Conservation (phyloP, 106 monocot genomes). For the Posidonia australis region DNA sequence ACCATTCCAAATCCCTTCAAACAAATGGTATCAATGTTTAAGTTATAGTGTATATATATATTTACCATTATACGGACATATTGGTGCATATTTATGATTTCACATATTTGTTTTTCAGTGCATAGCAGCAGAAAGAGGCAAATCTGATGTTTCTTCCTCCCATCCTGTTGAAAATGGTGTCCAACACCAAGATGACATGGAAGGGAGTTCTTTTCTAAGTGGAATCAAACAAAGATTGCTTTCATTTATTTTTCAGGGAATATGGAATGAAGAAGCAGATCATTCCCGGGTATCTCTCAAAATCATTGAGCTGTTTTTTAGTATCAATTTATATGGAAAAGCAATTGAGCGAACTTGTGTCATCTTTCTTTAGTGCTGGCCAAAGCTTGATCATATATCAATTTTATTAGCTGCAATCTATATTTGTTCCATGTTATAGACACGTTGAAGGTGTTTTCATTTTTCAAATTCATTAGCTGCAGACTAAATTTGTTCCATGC, state of each 20-base stretch:
- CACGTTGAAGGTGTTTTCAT: too few relatives aligned
- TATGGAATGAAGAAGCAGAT: constrained; percentile 26
- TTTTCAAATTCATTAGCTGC: too few relatives aligned
- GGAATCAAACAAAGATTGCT: constrained; percentile 33
- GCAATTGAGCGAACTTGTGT: background rate
- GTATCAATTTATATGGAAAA: background rate
- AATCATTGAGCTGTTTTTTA: background rate
- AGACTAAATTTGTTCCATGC: too few relatives aligned
- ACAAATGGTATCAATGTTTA: too few relatives aligned
- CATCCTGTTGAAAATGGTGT: constrained; percentile 9
- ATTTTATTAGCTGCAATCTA: background rate
- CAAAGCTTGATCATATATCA: background rate
- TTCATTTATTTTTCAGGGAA: constrained; percentile 25
- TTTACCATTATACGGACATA: too few relatives aligned
- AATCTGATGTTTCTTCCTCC: constrained; percentile 2
- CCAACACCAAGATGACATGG: constrained; percentile 6
- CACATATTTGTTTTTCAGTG: constrained; percentile 8
- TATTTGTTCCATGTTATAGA: too few relatives aligned
- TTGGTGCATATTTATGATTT: background rate
- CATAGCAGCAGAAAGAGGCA: constrained; percentile 1
- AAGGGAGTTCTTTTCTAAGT: constrained; percentile 13
- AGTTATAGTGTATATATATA: too few relatives aligned
- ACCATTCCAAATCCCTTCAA: too few relatives aligned
- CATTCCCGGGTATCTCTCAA: constrained; percentile 11
- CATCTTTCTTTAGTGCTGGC: background rate